Evolutionary conservation across 1,284 basidiomycete genomes (phyloP), one percentile per base, ranked within the genome.

Genomic region (Cryptococcus floricola): DNA sequence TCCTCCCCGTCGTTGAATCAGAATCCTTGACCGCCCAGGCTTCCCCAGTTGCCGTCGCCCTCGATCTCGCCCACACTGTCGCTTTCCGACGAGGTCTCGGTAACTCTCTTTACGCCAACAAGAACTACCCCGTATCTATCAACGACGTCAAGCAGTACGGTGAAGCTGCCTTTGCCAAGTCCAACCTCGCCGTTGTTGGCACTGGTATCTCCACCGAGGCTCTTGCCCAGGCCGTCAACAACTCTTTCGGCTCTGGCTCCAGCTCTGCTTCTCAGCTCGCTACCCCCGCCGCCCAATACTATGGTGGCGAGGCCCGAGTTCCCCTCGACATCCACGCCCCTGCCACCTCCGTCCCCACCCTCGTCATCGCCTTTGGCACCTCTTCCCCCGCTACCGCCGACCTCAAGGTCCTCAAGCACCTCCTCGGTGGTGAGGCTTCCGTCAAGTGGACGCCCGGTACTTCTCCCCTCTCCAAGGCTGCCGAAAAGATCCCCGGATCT

Each of bases 41-140:
- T 42, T 80, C 87, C 62, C 84, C 90, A 14, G 80, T 81, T 14
- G 82, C 83, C 2, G 57, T 78, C 62, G 79, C 79, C 59, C 66
- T 79, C 52, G 93, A 97, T 73, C 78, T 87, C 50, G 91, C 91
- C 18, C 93, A 96, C 75, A 78, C 83, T 46, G 80, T 93, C 55
- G 93, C 93, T 46, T 96, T 96, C 87, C 90, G 91, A 70, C 81
- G 81, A 53, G 91, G 93, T 28, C 88, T 97, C 68, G 91, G 92
- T 69, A 84, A 89, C 68, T 88, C 91, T 44, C 82, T 96, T 62
- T 92, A 89, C 77, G 87, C 91, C 27, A 80, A 85, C 14, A 79
- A 84, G n/a, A 84, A 88, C 71, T 79, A 79, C 58, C 79, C 82
- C 64, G 79, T 92, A 62, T 82, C 85, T 52, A 81, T 83, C 45